phyloP scores from a whole-genome alignment of 768 basidiomycete species.

The Psilocybe tampanensis region DNA sequence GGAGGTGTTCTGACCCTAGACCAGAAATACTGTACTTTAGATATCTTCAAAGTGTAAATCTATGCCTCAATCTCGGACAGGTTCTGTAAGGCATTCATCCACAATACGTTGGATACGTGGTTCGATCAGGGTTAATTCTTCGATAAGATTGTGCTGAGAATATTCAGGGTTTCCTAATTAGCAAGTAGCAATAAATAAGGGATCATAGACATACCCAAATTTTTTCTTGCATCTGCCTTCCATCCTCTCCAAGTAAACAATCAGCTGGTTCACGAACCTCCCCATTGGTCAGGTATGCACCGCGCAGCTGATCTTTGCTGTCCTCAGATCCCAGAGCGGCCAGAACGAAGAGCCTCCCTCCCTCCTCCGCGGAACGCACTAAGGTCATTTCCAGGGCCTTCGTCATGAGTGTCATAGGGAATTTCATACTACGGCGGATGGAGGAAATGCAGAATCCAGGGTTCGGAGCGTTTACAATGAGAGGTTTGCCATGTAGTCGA shows the following conservation, averaged over 20 bases:
- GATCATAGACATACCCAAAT: constrained; percentile 27
- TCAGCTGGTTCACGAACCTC: constrained; percentile 31
- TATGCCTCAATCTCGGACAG: not conserved
- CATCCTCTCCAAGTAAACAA: constrained; percentile 28
- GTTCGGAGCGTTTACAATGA: constrained; percentile 41
- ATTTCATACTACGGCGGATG: constrained; percentile 21
- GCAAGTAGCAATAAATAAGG: too few relatives aligned
- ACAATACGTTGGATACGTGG: constrained; percentile 16
- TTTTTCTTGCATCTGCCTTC: constrained; percentile 24
- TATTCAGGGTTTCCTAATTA: not conserved
- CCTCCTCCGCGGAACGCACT: constrained; percentile 40
- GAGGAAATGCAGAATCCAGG: constrained; percentile 46
- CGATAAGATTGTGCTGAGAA: constrained; percentile 18
- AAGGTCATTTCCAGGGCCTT: constrained; percentile 32
- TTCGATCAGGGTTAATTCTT: constrained; percentile 17
- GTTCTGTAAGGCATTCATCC: constrained; percentile 13
- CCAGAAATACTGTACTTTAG: too few relatives aligned
- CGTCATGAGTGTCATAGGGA: constrained; percentile 14
- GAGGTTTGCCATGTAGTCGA: constrained; percentile 26
- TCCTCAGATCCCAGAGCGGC: constrained; percentile 29
- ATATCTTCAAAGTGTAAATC: too few relatives aligned
- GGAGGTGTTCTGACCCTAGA: too few relatives aligned
- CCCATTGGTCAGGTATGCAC: constrained; percentile 28
- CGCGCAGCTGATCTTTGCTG: constrained; percentile 23
- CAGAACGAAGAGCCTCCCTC: constrained; percentile 34